These are phyloP conservation scores for Rhizodiscina lignyota DNA, from an alignment of 495 filamentous ascomycete species.

Conservation along the genomic window DNA sequence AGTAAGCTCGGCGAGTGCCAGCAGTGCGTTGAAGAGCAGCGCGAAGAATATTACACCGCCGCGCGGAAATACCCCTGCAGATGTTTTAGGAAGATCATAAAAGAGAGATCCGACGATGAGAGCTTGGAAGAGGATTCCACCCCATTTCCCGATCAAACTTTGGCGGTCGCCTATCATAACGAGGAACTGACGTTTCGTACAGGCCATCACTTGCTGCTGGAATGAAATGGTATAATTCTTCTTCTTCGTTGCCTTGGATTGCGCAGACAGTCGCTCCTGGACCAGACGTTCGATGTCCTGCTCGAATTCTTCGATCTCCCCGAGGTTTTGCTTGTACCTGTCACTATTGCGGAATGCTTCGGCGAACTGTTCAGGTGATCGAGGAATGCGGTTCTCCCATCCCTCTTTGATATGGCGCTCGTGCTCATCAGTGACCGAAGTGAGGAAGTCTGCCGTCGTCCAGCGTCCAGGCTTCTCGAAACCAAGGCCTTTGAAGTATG, in stretches of 20 bases:
- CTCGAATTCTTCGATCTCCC: constrained; percentile 32
- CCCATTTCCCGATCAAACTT: constrained; percentile 36
- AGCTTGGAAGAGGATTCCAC: constrained; percentile 50
- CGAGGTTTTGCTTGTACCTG: constrained; percentile 13
- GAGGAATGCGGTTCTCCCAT: constrained; percentile 43
- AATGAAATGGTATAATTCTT: constrained; percentile 56
- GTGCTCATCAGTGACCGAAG: constrained; percentile 45
- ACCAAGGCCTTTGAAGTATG: constrained; percentile 47
- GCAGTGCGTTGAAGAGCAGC: constrained; percentile 64
- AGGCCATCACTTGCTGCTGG: constrained; percentile 47
- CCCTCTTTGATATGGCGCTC: constrained; percentile 41
- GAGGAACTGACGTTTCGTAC: constrained; percentile 48
- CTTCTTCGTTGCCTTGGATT: constrained; percentile 30
- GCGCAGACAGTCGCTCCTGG: constrained; percentile 29
- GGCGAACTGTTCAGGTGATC: constrained; percentile 41
- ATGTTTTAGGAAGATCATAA: constrained; percentile 48
- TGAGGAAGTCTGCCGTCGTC: constrained; percentile 56
- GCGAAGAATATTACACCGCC: constrained; percentile 57
- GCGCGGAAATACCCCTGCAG: constrained; percentile 34
- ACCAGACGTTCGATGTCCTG: constrained; percentile 27
- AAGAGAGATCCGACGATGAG: constrained; percentile 66
- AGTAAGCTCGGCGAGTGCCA: constrained; percentile 62
- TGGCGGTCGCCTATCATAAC: constrained; percentile 47
- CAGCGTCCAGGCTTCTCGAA: constrained; percentile 42
- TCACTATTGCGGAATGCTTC: constrained; percentile 33